Evolutionary conservation across 1,284 basidiomycete genomes (phyloP).

Genomic region (Rhodotorula sp.): DNA sequence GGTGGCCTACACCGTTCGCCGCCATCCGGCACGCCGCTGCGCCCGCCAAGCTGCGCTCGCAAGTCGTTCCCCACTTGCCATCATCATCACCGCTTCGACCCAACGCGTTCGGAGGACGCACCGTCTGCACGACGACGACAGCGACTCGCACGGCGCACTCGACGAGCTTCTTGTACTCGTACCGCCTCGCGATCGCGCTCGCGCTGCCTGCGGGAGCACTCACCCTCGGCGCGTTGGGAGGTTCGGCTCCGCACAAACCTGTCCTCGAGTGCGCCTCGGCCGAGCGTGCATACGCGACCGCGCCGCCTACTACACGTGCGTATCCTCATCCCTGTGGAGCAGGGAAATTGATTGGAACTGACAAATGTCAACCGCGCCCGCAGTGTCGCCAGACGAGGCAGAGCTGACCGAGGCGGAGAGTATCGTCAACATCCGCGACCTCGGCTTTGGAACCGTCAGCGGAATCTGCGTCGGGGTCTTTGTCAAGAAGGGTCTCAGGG

Average conservation of each 20-base stretch:
- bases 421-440: constrained; percentile 36
- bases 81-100: constrained; percentile 3
- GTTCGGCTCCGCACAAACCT: constrained; percentile 10
- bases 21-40: constrained; percentile 1
- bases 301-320: neutral
- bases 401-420: constrained; percentile 35
- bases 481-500: constrained; percentile 45
- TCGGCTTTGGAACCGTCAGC: constrained; percentile 43
- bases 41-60: neutral
- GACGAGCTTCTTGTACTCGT: constrained; percentile 20
- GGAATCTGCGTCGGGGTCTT: constrained; percentile 45
- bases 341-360: neutral
- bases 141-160: constrained; percentile 9
- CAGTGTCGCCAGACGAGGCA: neutral
- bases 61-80: neutral
- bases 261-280: constrained; percentile 29
- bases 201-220: constrained; percentile 25
- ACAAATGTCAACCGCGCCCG: no score
- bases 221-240: constrained; percentile 2
- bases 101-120: neutral
- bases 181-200: constrained; percentile 33
- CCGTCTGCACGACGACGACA: constrained; percentile 42
- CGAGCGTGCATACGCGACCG: constrained; percentile 21
- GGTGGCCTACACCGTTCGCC: constrained; percentile 20
- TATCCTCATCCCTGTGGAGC: neutral